Base-by-base conservation (phyloP, 352 stramenopile species). In the Globisporangium radiosum region DNA sequence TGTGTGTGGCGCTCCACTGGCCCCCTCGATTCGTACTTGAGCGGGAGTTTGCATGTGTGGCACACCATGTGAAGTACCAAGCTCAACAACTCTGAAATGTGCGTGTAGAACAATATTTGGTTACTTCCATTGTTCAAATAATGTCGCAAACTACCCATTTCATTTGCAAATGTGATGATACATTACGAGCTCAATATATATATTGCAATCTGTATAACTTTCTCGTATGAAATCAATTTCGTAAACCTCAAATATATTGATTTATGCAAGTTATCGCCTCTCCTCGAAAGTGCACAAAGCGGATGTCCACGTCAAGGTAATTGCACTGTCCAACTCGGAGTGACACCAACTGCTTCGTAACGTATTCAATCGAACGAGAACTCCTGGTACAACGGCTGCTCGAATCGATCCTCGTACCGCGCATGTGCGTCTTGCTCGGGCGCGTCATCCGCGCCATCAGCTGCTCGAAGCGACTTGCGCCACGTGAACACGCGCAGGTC, bases 401-500 rank as follows among this genome's bases (percentile, higher is more conserved):
- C 49, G 49, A 37, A 42, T 17, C 25, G 25, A 33, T 33, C 25
- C 25, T 33, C 25, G 25, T 33, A 33, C 25, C 25, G 25, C 25
- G 25, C 25, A n/a, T 38, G 15, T 3, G 33, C 37, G 38, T 9
- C 37, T 37, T 56, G 37, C 25, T 25, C 15, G 10, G 17, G 43
- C 19, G 50, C 4, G 3, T 37, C 17, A 14, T 53, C 38, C 14
- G 13, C 19, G 5, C 4, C n/a, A 2, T 33, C 25, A 3, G 25
- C 25, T 33, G 25, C 25, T 33, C 25, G 25, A 33, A 48, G 39
- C 5, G 54, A 45, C 25, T 62, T 62, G 17, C 42, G 44, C 61
- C 61, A 66, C 49, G 55, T 49, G 56, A 63, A 66, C 36, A 62
- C 56, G 19, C 56, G 56, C 42, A 66, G 47, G 44, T 51, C 39